Evolutionary conservation across 306 rosid genomes (phyloP).

Genomic region (Geum urbanum): DNA sequence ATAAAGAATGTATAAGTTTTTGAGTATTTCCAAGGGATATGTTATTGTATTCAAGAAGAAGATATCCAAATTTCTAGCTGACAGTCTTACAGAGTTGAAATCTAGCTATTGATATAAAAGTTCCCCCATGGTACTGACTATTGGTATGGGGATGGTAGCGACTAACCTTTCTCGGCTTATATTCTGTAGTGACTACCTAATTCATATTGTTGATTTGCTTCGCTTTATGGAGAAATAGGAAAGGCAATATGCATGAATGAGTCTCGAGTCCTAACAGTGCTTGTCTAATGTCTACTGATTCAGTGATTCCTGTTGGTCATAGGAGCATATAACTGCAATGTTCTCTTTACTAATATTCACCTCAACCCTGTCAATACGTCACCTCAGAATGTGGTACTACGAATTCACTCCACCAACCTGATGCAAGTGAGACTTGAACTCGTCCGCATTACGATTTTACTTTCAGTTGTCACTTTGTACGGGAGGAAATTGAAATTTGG

Average conservation of each 20-base stretch:
- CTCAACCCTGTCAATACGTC: too few relatives aligned
- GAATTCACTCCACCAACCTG: too few relatives aligned
- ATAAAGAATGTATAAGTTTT: background rate
- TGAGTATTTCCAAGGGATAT: background rate
- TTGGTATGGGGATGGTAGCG: background rate
- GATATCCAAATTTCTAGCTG: background rate
- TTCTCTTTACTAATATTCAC: too few relatives aligned
- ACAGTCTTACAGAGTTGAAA: background rate
- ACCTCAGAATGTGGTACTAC: too few relatives aligned
- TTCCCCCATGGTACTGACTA: background rate
- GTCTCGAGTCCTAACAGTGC: background rate
- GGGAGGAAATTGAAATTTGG: background rate
- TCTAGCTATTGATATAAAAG: background rate
- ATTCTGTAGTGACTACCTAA: background rate
- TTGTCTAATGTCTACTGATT: background rate
- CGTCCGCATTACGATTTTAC: too few relatives aligned
- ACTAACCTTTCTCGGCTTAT: background rate
- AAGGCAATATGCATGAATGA: background rate
- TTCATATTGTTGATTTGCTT: background rate
- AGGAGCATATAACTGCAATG: background rate
- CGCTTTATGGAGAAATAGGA: background rate
- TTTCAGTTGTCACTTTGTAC: background rate
- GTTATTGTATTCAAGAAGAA: background rate
- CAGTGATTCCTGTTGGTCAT: background rate
- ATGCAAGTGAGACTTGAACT: too few relatives aligned